phyloP scores from a whole-genome alignment of 2,329 filamentous ascomycete genomes.

The Drechslerella coelobrocha region DNA sequence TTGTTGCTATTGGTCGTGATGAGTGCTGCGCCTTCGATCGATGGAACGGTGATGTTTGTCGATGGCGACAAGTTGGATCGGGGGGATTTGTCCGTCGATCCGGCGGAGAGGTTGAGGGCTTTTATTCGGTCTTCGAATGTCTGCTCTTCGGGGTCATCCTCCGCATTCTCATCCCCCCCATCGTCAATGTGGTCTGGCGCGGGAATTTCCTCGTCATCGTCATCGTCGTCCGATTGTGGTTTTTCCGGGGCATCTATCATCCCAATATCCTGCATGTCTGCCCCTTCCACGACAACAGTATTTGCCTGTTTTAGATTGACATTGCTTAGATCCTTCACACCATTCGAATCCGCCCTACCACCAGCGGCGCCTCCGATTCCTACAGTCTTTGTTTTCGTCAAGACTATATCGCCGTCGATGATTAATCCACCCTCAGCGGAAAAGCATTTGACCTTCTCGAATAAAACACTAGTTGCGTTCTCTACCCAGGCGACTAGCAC shows the following conservation, averaged over 20 bases:
- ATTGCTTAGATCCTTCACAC: slow-evolving; percentile 62
- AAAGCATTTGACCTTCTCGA: slow-evolving; percentile 62
- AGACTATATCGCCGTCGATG: slow-evolving; percentile 60
- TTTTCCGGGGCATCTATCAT: slow-evolving; percentile 54
- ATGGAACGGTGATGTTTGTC: slow-evolving; percentile 60
- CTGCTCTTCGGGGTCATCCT: slow-evolving; percentile 35
- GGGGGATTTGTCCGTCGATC: slow-evolving; percentile 42
- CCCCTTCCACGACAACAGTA: slow-evolving; percentile 63
- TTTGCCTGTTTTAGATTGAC: slow-evolving; percentile 67
- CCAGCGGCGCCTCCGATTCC: slow-evolving; percentile 60
- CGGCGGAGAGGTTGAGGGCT: slow-evolving; percentile 40
- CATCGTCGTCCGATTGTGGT: slow-evolving; percentile 55
- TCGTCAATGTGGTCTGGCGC: slow-evolving; percentile 38
- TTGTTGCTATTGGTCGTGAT: slow-evolving; percentile 59
- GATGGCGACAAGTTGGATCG: slow-evolving; percentile 41
- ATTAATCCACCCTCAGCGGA: slow-evolving; percentile 60
- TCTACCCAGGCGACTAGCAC: slow-evolving; percentile 62
- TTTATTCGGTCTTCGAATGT: slow-evolving; percentile 47
- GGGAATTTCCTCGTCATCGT: slow-evolving; percentile 52
- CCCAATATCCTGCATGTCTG: slow-evolving; percentile 61
- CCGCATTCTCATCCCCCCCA: slow-evolving; percentile 34
- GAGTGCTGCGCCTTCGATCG: slow-evolving; percentile 60
- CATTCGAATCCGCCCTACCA: slow-evolving; percentile 61
- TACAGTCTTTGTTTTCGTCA: slow-evolving; percentile 60
- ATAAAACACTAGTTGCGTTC: slow-evolving; percentile 62